Conservation (phyloP, 164 flowering plant species). For the Piper betle region DNA sequence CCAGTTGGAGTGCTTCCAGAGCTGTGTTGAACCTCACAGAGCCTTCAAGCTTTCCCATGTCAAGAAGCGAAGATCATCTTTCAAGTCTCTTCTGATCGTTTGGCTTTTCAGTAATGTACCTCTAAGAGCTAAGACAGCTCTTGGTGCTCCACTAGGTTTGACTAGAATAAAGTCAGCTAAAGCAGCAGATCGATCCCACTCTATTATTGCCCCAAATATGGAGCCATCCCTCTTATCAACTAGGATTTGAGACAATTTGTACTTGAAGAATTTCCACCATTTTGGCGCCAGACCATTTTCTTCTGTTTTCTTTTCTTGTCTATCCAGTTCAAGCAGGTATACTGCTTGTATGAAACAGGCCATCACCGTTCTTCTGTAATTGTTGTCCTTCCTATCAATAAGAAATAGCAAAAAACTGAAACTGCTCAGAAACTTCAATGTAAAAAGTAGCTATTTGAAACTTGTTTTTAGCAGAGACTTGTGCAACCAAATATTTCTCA, state of each 20-base stretch:
- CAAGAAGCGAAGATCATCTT: slow-evolving; percentile 88
- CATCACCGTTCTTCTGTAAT: slow-evolving; percentile 74
- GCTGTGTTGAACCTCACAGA: slow-evolving; percentile 60
- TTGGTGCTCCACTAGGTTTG: slow-evolving; percentile 88
- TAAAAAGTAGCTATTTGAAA: background rate
- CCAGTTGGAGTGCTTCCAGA: slow-evolving; percentile 74
- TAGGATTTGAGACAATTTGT: slow-evolving; percentile 48
- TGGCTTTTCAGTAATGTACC: slow-evolving; percentile 73
- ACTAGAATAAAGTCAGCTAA: slow-evolving; percentile 56
- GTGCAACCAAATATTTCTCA: slow-evolving; percentile 3
- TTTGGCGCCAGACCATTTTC: slow-evolving; percentile 81
- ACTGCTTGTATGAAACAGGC: slow-evolving; percentile 94
- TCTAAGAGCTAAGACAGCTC: slow-evolving; percentile 73
- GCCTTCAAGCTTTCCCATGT: slow-evolving; percentile 90
- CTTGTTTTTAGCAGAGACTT: background rate
- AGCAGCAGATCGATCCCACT: slow-evolving; percentile 87
- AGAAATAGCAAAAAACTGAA: background rate
- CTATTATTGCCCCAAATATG: slow-evolving; percentile 76
- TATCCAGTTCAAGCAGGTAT: slow-evolving; percentile 81
- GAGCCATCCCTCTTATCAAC: slow-evolving; percentile 84
- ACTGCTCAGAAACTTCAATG: background rate
- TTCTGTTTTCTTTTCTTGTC: slow-evolving; percentile 61
- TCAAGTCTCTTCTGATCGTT: slow-evolving; percentile 72
- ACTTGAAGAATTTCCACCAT: slow-evolving; percentile 93
- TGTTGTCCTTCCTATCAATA: slow-evolving; percentile 61